These are phyloP conservation scores for Coix lacrymajobi DNA, from an alignment of 176 grass and related monocot species.

Conservation along the genomic window DNA sequence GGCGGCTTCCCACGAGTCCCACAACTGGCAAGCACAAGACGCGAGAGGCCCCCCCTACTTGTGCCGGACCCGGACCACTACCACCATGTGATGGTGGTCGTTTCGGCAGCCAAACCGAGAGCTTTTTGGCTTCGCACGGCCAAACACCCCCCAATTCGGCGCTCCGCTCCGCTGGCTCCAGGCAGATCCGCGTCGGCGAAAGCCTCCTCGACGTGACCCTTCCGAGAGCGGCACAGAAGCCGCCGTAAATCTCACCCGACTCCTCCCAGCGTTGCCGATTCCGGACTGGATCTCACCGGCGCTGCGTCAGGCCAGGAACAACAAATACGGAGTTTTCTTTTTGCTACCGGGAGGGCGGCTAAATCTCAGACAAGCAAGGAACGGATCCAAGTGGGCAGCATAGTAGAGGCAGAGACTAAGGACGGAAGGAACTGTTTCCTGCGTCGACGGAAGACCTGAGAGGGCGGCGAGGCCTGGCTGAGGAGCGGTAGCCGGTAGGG, in stretches of 20 bases:
- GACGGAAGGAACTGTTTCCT: background rate
- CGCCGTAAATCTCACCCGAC: slow-evolving; percentile 9
- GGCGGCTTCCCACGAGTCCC: background rate
- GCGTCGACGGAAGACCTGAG: slow-evolving; percentile 15
- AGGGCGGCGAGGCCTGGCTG: background rate
- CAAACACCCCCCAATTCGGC: slow-evolving; percentile 11
- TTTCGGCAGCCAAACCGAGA: slow-evolving; percentile 1
- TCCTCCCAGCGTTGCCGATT: background rate
- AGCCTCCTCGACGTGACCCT: background rate
- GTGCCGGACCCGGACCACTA: slow-evolving; percentile 33
- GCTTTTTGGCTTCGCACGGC: slow-evolving; percentile 11
- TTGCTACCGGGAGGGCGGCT: background rate
- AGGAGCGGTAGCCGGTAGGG: background rate
- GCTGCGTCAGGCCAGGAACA: background rate
- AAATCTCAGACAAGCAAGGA: background rate
- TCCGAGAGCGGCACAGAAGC: background rate
- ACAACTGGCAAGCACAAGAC: background rate
- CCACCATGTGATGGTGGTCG: background rate
- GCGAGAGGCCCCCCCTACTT: background rate
- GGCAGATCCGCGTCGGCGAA: slow-evolving; percentile 40
- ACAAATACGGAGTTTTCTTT: background rate
- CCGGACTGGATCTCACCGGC: slow-evolving; percentile 14
- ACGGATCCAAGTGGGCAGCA: slow-evolving; percentile 5
- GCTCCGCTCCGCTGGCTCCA: background rate
- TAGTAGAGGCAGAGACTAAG: background rate